Evolutionary conservation across 345 rosid species (phyloP).

Genomic region (Boechera divaricarpa): DNA sequence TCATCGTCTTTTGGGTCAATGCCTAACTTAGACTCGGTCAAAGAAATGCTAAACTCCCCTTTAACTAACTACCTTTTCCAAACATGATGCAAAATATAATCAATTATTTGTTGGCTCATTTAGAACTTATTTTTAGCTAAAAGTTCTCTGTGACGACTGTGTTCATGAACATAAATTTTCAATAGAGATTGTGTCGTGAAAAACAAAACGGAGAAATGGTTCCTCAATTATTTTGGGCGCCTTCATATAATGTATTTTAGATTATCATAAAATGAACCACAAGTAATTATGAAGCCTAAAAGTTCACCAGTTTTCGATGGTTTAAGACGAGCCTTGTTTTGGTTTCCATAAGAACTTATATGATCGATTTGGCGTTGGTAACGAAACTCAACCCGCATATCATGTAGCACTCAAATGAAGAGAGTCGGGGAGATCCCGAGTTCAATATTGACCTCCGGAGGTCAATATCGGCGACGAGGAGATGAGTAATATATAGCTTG

Average conservation of each 20-base stretch:
- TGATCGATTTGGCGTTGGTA: not conserved
- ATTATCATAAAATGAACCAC: not conserved
- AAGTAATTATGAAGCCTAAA: not conserved
- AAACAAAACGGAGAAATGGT: no score
- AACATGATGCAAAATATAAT: constrained; percentile 32
- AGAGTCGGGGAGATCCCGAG: no score
- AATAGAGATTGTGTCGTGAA: no score
- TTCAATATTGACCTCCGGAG: no score
- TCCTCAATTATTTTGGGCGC: not conserved
- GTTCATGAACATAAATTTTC: no score
- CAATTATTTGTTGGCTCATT: not conserved
- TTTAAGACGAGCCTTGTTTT: not conserved
- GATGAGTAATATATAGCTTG: no score
- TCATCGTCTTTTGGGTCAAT: constrained; percentile 3
- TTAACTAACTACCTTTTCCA: constrained; percentile 37
- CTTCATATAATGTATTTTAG: not conserved
- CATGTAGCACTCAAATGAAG: no score
- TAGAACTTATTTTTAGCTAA: not conserved
- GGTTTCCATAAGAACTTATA: not conserved
- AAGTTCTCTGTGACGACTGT: not conserved
- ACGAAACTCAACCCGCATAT: no score
- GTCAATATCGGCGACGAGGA: no score
- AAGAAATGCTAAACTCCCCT: constrained; percentile 19
- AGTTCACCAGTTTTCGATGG: not conserved
- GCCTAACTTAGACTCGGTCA: constrained; percentile 48